Conservation (phyloP, 139 green algal genomes). For the Yamagishiella unicocca region DNA sequence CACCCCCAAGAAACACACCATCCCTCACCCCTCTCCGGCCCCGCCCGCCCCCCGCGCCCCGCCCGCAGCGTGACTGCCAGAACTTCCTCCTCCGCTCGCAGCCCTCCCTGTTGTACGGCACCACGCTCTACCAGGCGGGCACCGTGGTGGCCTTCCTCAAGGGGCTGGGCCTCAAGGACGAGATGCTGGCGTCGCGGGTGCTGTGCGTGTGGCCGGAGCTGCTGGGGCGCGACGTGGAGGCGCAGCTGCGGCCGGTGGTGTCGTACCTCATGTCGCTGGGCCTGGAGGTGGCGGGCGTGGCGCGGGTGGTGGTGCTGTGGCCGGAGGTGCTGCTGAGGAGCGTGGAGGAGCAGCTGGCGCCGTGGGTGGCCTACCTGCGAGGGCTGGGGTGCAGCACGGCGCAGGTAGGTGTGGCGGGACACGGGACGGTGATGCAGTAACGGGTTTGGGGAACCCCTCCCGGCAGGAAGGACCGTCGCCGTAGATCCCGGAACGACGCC, state of each 20-base stretch:
- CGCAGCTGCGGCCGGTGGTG: slow-evolving; percentile 55
- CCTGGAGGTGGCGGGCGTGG: slow-evolving; percentile 52
- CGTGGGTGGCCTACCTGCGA: slow-evolving; percentile 49
- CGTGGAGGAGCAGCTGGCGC: slow-evolving; percentile 44
- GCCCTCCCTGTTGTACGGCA: slow-evolving; percentile 23
- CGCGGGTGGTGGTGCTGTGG: slow-evolving; percentile 45
- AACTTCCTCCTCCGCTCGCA: slow-evolving; percentile 57
- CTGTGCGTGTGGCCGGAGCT: slow-evolving; percentile 54
- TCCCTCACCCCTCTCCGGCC: not conserved
- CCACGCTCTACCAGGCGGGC: slow-evolving; percentile 51
- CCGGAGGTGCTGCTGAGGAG: slow-evolving; percentile 58
- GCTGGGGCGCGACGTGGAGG: slow-evolving; percentile 51
- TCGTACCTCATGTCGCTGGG: slow-evolving; percentile 56
- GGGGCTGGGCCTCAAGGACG: slow-evolving; percentile 56
- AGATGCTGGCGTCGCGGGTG: slow-evolving; percentile 52
- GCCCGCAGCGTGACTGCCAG: slow-evolving; percentile 16
- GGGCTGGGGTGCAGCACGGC: slow-evolving; percentile 47
- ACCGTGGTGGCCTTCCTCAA: slow-evolving; percentile 50
- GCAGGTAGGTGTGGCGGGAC: slow-evolving; percentile 5
- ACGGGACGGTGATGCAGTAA: no score
- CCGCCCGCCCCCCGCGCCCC: not conserved
- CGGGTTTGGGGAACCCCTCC: no score
- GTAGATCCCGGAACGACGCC: no score
- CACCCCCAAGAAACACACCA: not conserved
- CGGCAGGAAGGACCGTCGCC: no score